Conservation (phyloP, 768 basidiomycete genomes). For the Tephrocybe sp. region DNA sequence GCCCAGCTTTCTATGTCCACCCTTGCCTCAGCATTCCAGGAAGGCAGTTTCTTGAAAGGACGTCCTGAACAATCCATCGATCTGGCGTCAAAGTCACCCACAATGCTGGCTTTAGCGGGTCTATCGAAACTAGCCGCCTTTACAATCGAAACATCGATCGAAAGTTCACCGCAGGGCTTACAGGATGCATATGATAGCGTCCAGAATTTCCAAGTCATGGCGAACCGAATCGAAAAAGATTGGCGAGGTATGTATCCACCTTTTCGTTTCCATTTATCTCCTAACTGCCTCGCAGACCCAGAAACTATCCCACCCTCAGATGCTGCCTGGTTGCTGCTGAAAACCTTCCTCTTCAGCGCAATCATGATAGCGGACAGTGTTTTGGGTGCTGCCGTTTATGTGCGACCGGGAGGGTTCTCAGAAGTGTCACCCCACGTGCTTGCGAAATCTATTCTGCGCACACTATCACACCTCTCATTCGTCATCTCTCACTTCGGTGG, state of each 20-base stretch:
- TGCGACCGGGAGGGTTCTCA: conserved; percentile 36
- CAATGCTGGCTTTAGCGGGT: conserved; percentile 36
- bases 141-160: conserved; percentile 33
- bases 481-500: conserved; percentile 82
- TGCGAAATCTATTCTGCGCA: conserved; percentile 53
- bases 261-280: not conserved
- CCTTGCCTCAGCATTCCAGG: conserved; percentile 54
- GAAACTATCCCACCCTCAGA: conserved; percentile 44
- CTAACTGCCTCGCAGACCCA: conserved; percentile 29
- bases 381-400: conserved; percentile 54
- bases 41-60: conserved; percentile 53
- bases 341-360: conserved; percentile 72
- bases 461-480: conserved; percentile 69
- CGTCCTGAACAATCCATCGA: conserved; percentile 36
- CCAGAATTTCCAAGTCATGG: conserved; percentile 31
- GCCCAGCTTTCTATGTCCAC: conserved; percentile 37
- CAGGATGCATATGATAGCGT: conserved; percentile 29
- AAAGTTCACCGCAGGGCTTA: conserved; percentile 27
- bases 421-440: conserved; percentile 32
- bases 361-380: conserved; percentile 69
- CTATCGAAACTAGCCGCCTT: conserved; percentile 40
- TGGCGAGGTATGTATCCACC: conserved; percentile 41
- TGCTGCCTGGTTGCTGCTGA: conserved; percentile 67
- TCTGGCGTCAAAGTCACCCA: conserved; percentile 30
- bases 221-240: conserved; percentile 44